Percentiles rank a stretch among this genome's conserved stretches.
Evolutionary conservation across 108 stramenopile species (phyloP).

Genomic region (Mediolabrus comicus): DNA sequence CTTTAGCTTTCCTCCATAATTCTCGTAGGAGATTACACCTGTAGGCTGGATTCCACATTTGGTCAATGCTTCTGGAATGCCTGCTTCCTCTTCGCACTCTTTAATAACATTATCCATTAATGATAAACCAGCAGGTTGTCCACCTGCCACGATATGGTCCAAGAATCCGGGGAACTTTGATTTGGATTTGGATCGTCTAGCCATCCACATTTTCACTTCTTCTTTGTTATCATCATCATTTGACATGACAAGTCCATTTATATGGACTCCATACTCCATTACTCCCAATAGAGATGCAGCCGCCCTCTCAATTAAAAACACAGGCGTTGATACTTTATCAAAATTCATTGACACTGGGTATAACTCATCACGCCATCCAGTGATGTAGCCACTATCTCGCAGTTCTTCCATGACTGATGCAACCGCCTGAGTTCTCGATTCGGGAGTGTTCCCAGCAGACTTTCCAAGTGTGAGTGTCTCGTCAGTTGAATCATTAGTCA

Average conservation of each 20-base stretch:
- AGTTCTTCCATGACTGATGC: slow-evolving; percentile 53
- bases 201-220: slow-evolving; percentile 83
- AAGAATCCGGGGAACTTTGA: slow-evolving; percentile 83
- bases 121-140: slow-evolving; percentile 75
- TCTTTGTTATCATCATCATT: slow-evolving; percentile 11
- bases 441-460: slow-evolving; percentile 47
- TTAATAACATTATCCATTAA: slow-evolving; percentile 86
- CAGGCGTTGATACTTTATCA: slow-evolving; percentile 47
- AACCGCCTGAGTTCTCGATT: slow-evolving; percentile 65
- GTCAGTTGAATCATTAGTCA: neutral
- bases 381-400: slow-evolving; percentile 55
- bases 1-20: slow-evolving; percentile 19
- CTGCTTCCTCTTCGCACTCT: slow-evolving; percentile 90
- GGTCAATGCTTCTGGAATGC: slow-evolving; percentile 63
- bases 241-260: slow-evolving; percentile 72
- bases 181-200: slow-evolving; percentile 72
- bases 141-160: slow-evolving; percentile 93
- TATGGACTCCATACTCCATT: slow-evolving; percentile 73
- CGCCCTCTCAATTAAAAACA: slow-evolving; percentile 84
- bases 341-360: slow-evolving; percentile 67
- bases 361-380: slow-evolving; percentile 84
- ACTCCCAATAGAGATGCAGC: slow-evolving; percentile 72
- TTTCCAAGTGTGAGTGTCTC: slow-evolving; percentile 44
- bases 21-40: slow-evolving; percentile 80
- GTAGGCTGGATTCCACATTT: slow-evolving; percentile 46